Base-by-base conservation (phyloP, 1,284 basidiomycete genomes). In the Pseudozyma hubeiensis region DNA sequence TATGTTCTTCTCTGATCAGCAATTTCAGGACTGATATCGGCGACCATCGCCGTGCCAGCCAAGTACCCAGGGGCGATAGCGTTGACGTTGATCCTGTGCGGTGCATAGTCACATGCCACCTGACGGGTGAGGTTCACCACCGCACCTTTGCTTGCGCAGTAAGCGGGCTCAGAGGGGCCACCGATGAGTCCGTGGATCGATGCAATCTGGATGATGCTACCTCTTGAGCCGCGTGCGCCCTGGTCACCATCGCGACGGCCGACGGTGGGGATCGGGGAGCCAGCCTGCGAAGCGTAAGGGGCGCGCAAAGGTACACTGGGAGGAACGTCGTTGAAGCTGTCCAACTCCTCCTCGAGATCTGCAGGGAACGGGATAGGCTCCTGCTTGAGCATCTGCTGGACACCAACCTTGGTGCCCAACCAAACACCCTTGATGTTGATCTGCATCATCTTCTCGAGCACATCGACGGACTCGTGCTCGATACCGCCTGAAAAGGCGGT, bases 371-470 rank as follows among this genome's bases (percentile, higher is more conserved):
- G 29, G 19, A 62, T 13, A 8, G 73, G 73, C 9, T 70, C 64
- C 43, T 76, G 73, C 19, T 47, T 73, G 14, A 76, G 10, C 73
- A 76, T 73, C 31, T 76, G 73, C 14, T 59, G 51, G 19, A 75
- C 46, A n/a, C 61, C 73, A 35, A 61, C 47, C 46, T 73, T 67
- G 46, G 69, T 64, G 40, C 73, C 73, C 10, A 76, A 49, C 53
- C 60, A 76, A 29, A 68, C 54, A 34, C 73, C 73, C 30, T 70
- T 65, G 56, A 72, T 52, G 53, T 76, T 76, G 60, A 76, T 66
- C 48, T 63, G 61, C 53, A 76, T 58, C 41, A 66, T 53, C 34
- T 56, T 54, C n/a, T 76, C 73, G 44, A 73, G 65, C 7, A 53
- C 29, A 2, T 71, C 51, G 53, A 76, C 17, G 2, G 64, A 53